Conservation (phyloP, 2,329 filamentous ascomycete species). For the Escovopsis sp. region DNA sequence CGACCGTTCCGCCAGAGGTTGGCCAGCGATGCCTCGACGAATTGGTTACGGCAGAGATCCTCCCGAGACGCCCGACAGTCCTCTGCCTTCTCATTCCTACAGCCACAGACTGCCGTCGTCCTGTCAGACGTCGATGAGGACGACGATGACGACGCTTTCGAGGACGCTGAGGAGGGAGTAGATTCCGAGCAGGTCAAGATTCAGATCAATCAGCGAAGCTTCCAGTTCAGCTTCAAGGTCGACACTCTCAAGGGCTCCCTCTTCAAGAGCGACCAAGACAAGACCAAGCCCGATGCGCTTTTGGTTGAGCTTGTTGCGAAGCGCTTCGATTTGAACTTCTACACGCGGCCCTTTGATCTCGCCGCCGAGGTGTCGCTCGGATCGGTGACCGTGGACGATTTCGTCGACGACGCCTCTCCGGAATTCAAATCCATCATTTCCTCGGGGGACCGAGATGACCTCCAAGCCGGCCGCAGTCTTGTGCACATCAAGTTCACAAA, state of each 20-base stretch:
- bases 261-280: conserved; percentile 70
- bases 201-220: conserved; percentile 59
- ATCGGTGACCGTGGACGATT: conserved; percentile 80
- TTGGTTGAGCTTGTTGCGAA: conserved; percentile 86
- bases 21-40: conserved; percentile 28
- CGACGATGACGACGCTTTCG: conserved; percentile 48
- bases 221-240: conserved; percentile 94
- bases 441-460: conserved; percentile 58
- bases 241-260: conserved; percentile 87
- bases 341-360: conserved; percentile 82
- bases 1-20: conserved; percentile 26
- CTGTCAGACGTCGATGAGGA: conserved; percentile 53
- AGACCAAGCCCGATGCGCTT: conserved; percentile 59
- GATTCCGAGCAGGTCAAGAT: conserved; percentile 48
- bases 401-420: conserved; percentile 73
- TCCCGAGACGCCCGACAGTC: conserved; percentile 42
- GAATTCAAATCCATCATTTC: conserved; percentile 98
- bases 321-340: conserved; percentile 74
- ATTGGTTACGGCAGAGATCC: conserved; percentile 26
- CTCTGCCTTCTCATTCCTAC: conserved; percentile 58
- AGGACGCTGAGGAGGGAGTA: conserved; percentile 47
- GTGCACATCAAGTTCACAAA: conserved; percentile 80
- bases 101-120: conserved; percentile 60
- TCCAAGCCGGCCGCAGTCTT: conserved; percentile 62
- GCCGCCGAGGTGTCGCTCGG: conserved; percentile 79